Base-by-base conservation (phyloP, 371 early-diverging fungal species). In the Haplosporangium sp. region DNA sequence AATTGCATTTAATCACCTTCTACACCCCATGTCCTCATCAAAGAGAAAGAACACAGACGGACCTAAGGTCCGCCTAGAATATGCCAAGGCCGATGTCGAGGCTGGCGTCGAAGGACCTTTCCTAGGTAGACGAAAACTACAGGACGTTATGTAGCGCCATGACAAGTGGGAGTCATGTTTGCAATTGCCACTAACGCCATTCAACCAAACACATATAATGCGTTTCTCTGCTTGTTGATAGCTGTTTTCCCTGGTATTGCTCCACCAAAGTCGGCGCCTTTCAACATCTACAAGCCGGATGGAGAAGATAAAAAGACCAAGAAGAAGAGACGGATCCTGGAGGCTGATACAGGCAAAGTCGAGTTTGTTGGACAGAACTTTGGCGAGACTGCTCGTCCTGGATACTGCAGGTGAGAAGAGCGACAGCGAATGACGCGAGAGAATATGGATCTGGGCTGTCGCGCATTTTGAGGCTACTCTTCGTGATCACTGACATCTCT, bases 331-430 rank as follows among this genome's bases (percentile, higher is more conserved):
- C 72, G 85, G 18, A 74, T 92, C 18, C 66, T 93, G 2, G 86
- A 84, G 40, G 92, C 88, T 23, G 92, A 93, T 59, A 92, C 90
- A 1, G 88, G 90, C 40, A 93, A 92, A 80, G 87, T 94, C 42
- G 89, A 87, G 64, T 94, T 88, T 75, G 86, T 87, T 1, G 93
- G 91, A 14, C 82, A 87, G 61, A 90, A 86, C 80, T 89, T 86
- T 83, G 92, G 91, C 58, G 83, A 84, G 40, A 80, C 77, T n/a
- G 82, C 84, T 41, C 77, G 84, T 43, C 71, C 61, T 7, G 81
- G 81, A 40, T 82, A 83, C 62, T 86, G 90, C 85, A 86, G 84
- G 90, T 89, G 47, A 29, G 29, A 29, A 29, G 29, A 29, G 29
- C 29, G 29, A 29, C 4, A 29, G 29, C 29, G 29, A 29, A 2